Evolutionary conservation across 1,284 basidiomycete species (phyloP).

Genomic region (Tylopilus sp.): DNA sequence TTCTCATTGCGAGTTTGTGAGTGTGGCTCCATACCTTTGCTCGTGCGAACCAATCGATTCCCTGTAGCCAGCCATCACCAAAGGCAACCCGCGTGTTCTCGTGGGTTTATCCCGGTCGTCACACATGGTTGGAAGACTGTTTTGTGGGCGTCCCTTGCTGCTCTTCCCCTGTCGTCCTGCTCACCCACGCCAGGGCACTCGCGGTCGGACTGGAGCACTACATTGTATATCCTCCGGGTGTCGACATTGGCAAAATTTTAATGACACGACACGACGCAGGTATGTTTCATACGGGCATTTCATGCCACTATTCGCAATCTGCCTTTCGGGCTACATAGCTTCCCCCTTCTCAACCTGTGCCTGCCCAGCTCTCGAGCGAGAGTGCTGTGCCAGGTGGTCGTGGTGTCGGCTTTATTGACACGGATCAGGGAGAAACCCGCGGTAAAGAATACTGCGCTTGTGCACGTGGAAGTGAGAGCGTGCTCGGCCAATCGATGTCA

Average conservation of each 20-base stretch:
- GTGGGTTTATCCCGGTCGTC: slow-evolving; percentile 86
- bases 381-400: slow-evolving; percentile 29
- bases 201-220: slow-evolving; percentile 62
- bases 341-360: slow-evolving; percentile 11
- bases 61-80: slow-evolving; percentile 22
- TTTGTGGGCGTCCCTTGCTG: slow-evolving; percentile 38
- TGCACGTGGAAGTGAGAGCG: too few relatives aligned
- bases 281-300: slow-evolving; percentile 17
- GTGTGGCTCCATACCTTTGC: slow-evolving; percentile 18
- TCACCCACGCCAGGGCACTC: slow-evolving; percentile 37
- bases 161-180: neutral
- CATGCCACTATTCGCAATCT: neutral
- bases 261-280: slow-evolving; percentile 48
- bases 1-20: slow-evolving; percentile 80
- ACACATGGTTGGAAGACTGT: slow-evolving; percentile 87
- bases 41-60: neutral
- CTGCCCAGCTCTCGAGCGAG: slow-evolving; percentile 20
- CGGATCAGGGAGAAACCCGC: slow-evolving; percentile 30
- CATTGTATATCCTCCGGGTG: slow-evolving; percentile 58
- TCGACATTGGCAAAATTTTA: slow-evolving; percentile 63
- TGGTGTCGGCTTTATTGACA: slow-evolving; percentile 25
- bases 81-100: slow-evolving; percentile 60
- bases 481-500: neutral
- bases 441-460: slow-evolving; percentile 13
- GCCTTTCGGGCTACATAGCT: too few relatives aligned